Base-by-base conservation (phyloP, 345 rosid genomes). In the Punica granatum region DNA sequence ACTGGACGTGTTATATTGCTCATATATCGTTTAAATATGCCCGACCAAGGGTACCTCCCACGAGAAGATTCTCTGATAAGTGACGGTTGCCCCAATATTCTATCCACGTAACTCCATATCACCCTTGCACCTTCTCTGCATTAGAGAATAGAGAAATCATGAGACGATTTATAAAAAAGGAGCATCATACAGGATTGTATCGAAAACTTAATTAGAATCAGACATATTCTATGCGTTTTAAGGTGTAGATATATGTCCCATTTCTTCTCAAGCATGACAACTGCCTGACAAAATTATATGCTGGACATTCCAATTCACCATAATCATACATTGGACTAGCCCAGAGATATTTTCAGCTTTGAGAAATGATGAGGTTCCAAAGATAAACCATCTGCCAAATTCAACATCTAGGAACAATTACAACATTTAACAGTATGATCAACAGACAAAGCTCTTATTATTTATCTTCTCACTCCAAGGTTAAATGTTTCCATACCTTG, bases 21-120 rank as follows among this genome's bases (percentile, higher is more conserved):
- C 69, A 75, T 67, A 46, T 63, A 58, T 68, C 90, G 90, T 41
- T 88, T 74, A 71, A 74, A 33, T 36, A 79, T 36, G 58, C 97
- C 95, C 37, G 97, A 90, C 99, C 99, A 94, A 78, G 99, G 99
- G 70, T 94, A 94, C 66, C 89, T 94, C 68, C 99, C 96, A 70
- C 95, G 80, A n/a, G 99, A 94, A 7, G 99, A 94, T 78, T 94
- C 99, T 78, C 99, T 83, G 64, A 94, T 89, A 33, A 94, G 83
- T n/a, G 97, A 89, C 64, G 99, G 99, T 74, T 91, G 99, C 41
- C 99, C 99, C 77, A 94, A 77, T 78, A 94, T 82, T 81, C 99
- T 88, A 78, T 94, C 97, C 39, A 94, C 95, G 14, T 94, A 94
- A 75, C 99, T 85, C 99, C 99, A 94, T 37, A 94, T 79, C 76